phyloP scores from a whole-genome alignment of 179 eudicot genomes.

The Sideroxylon spinosum region DNA sequence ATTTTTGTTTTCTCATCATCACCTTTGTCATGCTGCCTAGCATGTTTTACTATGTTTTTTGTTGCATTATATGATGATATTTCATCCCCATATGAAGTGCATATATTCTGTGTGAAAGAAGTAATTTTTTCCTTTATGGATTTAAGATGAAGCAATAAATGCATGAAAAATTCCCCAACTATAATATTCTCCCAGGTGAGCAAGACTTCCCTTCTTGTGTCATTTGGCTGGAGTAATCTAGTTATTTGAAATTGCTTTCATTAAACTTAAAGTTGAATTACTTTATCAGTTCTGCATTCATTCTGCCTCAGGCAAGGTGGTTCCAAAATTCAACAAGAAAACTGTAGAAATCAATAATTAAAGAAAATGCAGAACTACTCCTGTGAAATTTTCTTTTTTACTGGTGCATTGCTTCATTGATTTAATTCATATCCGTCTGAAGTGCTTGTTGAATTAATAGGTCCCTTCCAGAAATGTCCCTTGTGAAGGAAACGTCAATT shows the following conservation, averaged over 20 bases:
- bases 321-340: not conserved
- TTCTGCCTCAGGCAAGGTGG: not conserved
- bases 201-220: not conserved
- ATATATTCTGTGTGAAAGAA: not conserved
- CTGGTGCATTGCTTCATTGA: not conserved
- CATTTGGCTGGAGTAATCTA: conserved; percentile 1
- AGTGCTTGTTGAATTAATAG: conserved; percentile 32
- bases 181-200: not conserved
- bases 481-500: conserved; percentile 66
- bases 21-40: not conserved
- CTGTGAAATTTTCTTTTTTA: not conserved
- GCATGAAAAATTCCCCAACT: not conserved
- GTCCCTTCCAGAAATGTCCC: conserved; percentile 83
- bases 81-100: not conserved
- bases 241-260: not conserved
- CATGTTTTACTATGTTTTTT: not conserved
- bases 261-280: not conserved
- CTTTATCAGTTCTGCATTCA: conserved; percentile 5
- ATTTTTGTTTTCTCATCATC: not conserved
- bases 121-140: not conserved
- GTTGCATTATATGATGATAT: not conserved
- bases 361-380: not conserved
- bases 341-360: not conserved
- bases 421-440: conserved; percentile 6
- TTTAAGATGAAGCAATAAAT: not conserved